Percentiles rank a stretch among this genome's conserved stretches.
Evolutionary conservation across 2,329 filamentous ascomycete genomes (phyloP).

Genomic region (Aspergillus sp.): DNA sequence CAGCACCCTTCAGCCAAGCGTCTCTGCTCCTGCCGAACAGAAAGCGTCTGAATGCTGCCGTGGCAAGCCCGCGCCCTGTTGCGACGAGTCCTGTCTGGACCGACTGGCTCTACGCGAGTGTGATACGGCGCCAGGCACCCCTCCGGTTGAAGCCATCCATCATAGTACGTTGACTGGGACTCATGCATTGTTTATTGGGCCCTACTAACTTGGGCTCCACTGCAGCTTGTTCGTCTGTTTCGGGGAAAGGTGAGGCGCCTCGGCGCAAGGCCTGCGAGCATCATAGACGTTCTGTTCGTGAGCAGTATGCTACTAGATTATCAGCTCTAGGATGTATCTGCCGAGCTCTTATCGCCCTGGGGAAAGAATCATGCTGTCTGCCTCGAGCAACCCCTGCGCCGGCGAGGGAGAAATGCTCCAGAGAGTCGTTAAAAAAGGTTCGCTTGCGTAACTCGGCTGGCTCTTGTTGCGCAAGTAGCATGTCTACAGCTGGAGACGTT

Average conservation of each 20-base stretch:
- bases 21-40: too few species aligned
- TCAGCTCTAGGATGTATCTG: conserved; percentile 47
- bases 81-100: conserved; percentile 36
- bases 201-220: conserved; percentile 1
- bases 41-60: conserved; percentile 36
- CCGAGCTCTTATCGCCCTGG: conserved; percentile 42
- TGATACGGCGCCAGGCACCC: too few species aligned
- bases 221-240: conserved; percentile 1
- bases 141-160: too few species aligned
- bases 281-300: conserved; percentile 28
- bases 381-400: conserved; percentile 8
- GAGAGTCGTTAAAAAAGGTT: conserved; percentile 4
- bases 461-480: conserved; percentile 5
- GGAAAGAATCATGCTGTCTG: conserved; percentile 44
- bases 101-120: conserved; percentile 39
- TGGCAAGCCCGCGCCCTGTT: conserved; percentile 34
- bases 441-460: neutral
- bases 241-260: conserved; percentile 2
- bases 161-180: too few species aligned
- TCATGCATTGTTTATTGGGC: too few species aligned
- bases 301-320: conserved; percentile 37
- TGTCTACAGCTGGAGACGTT: conserved; percentile 3
- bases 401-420: conserved; percentile 4
- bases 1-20: too few species aligned
- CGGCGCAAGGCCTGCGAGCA: conserved; percentile 26